These are phyloP conservation scores for Tetrahymena borealis DNA, from an alignment of 73 alveolate species.

Conservation along the genomic window DNA sequence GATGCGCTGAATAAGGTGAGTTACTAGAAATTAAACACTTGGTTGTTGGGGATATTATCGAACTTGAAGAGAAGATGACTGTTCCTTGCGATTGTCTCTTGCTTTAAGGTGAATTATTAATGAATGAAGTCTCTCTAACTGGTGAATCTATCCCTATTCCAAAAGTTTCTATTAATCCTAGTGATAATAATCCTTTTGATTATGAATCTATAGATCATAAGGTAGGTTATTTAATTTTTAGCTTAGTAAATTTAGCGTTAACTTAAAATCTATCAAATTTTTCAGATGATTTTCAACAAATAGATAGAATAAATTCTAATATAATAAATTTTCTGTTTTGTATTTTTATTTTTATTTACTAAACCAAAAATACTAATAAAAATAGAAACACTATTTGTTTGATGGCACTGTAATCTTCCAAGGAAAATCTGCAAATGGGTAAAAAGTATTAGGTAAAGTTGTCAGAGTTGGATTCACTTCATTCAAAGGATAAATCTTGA, in stretches of 20 bases:
- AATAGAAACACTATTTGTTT: conserved; percentile 14
- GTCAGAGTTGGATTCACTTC: conserved; percentile 42
- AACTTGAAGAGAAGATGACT: conserved; percentile 22
- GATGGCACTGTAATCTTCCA: conserved; percentile 26
- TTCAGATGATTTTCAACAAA: no score
- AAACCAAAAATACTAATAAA: no score
- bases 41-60: conserved; percentile 33
- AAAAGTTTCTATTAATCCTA: conserved; percentile 38
- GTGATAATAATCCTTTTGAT: background rate
- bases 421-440: background rate
- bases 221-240: background rate
- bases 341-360: no score
- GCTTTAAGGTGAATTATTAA: conserved; percentile 54
- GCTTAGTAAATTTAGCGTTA: background rate
- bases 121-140: conserved; percentile 65
- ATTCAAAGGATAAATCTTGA: conserved; percentile 30
- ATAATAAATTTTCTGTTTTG: no score
- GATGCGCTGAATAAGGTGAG: background rate
- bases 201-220: background rate
- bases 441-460: conserved; percentile 2
- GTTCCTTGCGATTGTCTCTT: conserved; percentile 69
- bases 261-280: background rate
- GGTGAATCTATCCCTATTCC: conserved; percentile 70
- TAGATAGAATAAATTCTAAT: no score
- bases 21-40: conserved; percentile 11